Evolutionary conservation across 2,329 filamentous ascomycete genomes (phyloP).

Genomic region (Tolypocladium album): DNA sequence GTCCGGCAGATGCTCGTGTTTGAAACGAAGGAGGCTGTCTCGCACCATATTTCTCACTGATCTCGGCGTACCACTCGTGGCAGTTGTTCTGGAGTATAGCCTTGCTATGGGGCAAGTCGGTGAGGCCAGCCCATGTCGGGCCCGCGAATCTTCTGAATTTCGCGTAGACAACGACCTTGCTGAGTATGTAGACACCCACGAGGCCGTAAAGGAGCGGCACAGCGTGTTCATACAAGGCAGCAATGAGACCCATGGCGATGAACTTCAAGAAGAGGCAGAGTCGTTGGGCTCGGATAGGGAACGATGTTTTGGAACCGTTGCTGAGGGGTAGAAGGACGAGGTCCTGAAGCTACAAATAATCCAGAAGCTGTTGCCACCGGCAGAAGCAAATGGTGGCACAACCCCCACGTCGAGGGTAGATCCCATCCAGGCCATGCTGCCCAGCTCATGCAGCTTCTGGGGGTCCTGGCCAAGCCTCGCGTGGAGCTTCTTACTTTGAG

Average conservation of each 20-base stretch:
- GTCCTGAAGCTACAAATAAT: not conserved
- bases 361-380: too few species aligned
- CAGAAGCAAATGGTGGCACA: not conserved
- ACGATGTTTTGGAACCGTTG: not conserved
- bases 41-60: conserved; percentile 15
- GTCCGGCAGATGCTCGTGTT: not conserved
- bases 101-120: conserved; percentile 12
- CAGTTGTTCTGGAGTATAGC: conserved; percentile 10
- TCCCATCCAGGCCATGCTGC: not conserved
- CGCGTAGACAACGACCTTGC: conserved; percentile 1
- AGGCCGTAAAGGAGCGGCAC: not conserved
- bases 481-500: not conserved
- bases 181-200: not conserved
- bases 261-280: not conserved
- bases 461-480: not conserved
- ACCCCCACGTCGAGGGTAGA: not conserved
- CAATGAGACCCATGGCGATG: not conserved
- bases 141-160: conserved; percentile 13
- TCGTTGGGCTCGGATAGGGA: not conserved
- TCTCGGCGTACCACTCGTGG: conserved; percentile 14
- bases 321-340: not conserved
- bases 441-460: not conserved
- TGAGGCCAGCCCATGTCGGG: conserved; percentile 9
- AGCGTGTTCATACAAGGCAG: not conserved
- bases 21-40: not conserved